Percentiles rank a stretch among this genome's conserved stretches.
Conservation (phyloP, 1,284 basidiomycete species). For the Chalciporus sp. region DNA sequence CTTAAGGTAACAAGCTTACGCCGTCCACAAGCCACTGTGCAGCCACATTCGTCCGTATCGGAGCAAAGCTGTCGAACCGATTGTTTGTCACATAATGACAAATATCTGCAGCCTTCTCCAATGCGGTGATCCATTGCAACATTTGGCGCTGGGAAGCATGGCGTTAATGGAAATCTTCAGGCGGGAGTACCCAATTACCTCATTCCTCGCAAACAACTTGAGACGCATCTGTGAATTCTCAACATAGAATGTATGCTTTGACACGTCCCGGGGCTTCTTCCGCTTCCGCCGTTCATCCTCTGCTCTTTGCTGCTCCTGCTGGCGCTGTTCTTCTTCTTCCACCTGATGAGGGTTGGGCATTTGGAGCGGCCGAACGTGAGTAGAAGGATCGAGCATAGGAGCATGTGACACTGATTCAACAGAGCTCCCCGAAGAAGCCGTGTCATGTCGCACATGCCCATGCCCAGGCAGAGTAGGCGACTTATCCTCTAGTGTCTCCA, state of each 20-base stretch:
- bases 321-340: slow-evolving; percentile 28
- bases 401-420: slow-evolving; percentile 45
- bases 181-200: slow-evolving; percentile 46
- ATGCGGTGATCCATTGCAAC: slow-evolving; percentile 94
- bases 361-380: slow-evolving; percentile 61
- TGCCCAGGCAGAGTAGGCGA: slow-evolving; percentile 8
- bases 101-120: slow-evolving; percentile 81
- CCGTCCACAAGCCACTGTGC: slow-evolving; percentile 99
- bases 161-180: slow-evolving; percentile 1
- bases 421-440: slow-evolving; percentile 35
- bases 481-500: slow-evolving; percentile 5
- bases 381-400: slow-evolving; percentile 74
- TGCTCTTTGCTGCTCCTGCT: slow-evolving; percentile 22
- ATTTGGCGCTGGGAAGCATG: slow-evolving; percentile 74
- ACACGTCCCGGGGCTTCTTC: slow-evolving; percentile 60
- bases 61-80: slow-evolving; percentile 93
- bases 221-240: slow-evolving; percentile 89
- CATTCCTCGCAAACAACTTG: slow-evolving; percentile 88
- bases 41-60: slow-evolving; percentile 89
- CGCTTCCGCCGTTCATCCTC: slow-evolving; percentile 43
- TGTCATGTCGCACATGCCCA: slow-evolving; percentile 20
- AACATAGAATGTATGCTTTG: slow-evolving; percentile 94
- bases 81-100: slow-evolving; percentile 85
- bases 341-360: slow-evolving; percentile 20
- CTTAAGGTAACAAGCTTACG: slow-evolving; percentile 45